Base-by-base conservation (phyloP, 371 early-diverging fungal species). In the Mucor racemosus region DNA sequence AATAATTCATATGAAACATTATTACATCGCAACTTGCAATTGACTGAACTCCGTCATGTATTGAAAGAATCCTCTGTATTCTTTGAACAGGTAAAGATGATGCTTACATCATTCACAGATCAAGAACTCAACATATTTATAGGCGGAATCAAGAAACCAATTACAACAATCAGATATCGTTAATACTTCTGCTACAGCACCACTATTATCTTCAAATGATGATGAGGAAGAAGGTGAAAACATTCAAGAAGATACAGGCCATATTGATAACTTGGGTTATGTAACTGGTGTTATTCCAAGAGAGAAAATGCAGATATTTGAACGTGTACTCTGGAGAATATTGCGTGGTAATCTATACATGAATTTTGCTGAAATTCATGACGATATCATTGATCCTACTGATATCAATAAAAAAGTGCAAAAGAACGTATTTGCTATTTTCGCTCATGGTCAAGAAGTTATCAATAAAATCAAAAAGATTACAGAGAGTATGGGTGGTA, bases 341-440 rank as follows among this genome's bases (percentile, higher is more conserved):
- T 88, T 98, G 64, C 94, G 99, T 63, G 99, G 99, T 41, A 98
- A 99, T 79, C 78, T 99, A 66, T 96, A 88, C 84, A 92, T 99
- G 88, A 97, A 96, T 78, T 88, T 91, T 58, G 94, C 94, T 11
- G 97, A 97, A 69, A 95, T 97, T 56, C 91, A 92, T 48, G 97
- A 97, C 66, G 86, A 87, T 7, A 91, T 97, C 65, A 77, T 86
- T 17, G 97, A 97, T 70, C 95, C 95, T 4, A 6, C 50, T 5
- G 75, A 75, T 50, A 58, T 76, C 0, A 97, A 95, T 59, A 92
- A 92, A 67, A 69, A 83, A 1, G 89, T 96, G 5, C 86, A 91
- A 57, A 99, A 97, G 86, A 94, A 91, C 70, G 97, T 95, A 6
- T 98, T 99, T 76, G 89, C 95, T 60, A 94, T 97, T 70, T 97